phyloP scores from a whole-genome alignment of 2,329 filamentous ascomycete genomes.

The Sarocladium oryzae region DNA sequence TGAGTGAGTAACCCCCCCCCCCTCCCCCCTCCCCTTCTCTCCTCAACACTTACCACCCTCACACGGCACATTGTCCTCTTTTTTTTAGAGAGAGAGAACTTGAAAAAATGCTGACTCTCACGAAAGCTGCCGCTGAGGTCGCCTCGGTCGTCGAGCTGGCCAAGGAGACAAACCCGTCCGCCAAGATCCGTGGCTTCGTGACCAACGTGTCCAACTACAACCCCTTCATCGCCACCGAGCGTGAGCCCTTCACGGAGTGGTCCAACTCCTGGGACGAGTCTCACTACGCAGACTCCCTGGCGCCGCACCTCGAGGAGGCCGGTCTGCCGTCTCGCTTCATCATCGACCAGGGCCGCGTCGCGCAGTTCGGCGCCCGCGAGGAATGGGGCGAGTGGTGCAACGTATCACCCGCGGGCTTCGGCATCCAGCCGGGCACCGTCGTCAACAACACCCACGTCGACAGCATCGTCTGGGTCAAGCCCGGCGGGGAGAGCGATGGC shows the following conservation, averaged over 20 bases:
- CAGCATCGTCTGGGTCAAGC: slow-evolving; percentile 39
- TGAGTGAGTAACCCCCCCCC: slow-evolving; percentile 17
- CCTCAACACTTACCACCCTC: too few species aligned
- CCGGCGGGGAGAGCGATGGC: slow-evolving; percentile 37
- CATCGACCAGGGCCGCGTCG: slow-evolving; percentile 37
- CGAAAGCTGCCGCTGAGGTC: slow-evolving; percentile 35
- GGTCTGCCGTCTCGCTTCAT: slow-evolving; percentile 38
- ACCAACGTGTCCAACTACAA: slow-evolving; percentile 40
- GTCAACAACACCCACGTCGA: slow-evolving; percentile 31
- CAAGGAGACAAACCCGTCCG: slow-evolving; percentile 16
- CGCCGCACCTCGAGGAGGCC: slow-evolving; percentile 28
- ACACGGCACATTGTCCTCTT: too few species aligned
- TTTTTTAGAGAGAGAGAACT: too few species aligned
- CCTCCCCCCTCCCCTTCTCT: neutral
- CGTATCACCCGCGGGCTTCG: slow-evolving; percentile 32
- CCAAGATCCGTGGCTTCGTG: slow-evolving; percentile 31
- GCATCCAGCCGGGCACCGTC: slow-evolving; percentile 27
- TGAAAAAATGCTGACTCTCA: too few species aligned
- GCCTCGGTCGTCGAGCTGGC: slow-evolving; percentile 31
- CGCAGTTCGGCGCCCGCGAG: slow-evolving; percentile 26
- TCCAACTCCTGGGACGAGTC: slow-evolving; percentile 33
- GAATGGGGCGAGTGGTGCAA: slow-evolving; percentile 41
- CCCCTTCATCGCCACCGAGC: slow-evolving; percentile 28
- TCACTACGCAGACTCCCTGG: slow-evolving; percentile 32
- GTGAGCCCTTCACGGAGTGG: slow-evolving; percentile 34